Evolutionary conservation across 2,329 filamentous ascomycete genomes (phyloP), one percentile per base, ranked within the genome.

Genomic region (Claviceps spartinae): DNA sequence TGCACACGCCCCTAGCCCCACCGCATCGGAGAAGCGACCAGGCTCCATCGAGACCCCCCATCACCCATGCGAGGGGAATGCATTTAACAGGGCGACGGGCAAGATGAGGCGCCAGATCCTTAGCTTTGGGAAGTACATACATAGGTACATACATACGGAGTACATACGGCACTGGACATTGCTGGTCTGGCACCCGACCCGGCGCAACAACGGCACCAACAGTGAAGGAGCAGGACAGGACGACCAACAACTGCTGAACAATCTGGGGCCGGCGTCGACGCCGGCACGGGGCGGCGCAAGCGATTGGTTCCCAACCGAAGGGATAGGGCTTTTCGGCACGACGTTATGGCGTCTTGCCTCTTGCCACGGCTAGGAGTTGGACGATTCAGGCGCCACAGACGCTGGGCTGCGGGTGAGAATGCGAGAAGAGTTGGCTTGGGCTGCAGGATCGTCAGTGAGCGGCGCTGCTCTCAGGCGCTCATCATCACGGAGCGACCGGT

Each of bases 1-100:
- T 41, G 34, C 51, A 46, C 51, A 45, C 47, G 22, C 51, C 51
- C 47, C 36, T 42, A 37, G 46, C 47, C 45, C 52, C 52, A 51
- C 38, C 22, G 48, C 49, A 51, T 54, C 49, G 52, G 48, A 49
- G 38, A 48, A 46, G 49, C 40, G 41, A 45, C 44, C 38, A 51
- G 44, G 42, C 13, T n/a, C 48, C 30, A 47, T 42, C 37, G 20
- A 34, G 40, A 36, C 41, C 40, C 30, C 30, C 22, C 22, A 22
- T 22, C 22, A 22, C 4, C 22, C 45, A 44, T 50, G 48, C 48
- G 48, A 50, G 41, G 41, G 48, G 48, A 38, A 50, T 41, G 42
- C 48, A 50, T 50, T 50, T 18, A 38, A 44, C 48, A 26, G 48
- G 48, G 7, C 26, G 43, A 30, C n/a, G 24, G 43, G 20, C n/a